These are phyloP conservation scores for Pichia exigua DNA, from an alignment of 805 yeast genomes.

Conservation along the genomic window DNA sequence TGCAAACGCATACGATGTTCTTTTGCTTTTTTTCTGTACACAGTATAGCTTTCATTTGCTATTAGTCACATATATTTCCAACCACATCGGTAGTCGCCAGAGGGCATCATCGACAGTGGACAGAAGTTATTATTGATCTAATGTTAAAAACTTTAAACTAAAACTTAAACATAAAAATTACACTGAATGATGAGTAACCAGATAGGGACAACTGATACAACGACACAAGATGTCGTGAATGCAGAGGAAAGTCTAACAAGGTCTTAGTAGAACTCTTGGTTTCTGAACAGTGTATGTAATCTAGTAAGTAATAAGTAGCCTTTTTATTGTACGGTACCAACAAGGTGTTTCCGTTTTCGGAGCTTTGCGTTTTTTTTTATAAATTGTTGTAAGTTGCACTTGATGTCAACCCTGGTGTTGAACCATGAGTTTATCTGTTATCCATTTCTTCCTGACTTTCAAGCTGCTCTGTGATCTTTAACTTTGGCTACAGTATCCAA, in stretches of 20 bases:
- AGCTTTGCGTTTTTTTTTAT: too few relatives aligned
- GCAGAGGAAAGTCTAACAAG: constrained; percentile 11
- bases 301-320: too few relatives aligned
- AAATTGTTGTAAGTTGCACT: too few relatives aligned
- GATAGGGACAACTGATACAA: constrained; percentile 26
- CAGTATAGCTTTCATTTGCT: background rate
- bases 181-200: constrained; percentile 48
- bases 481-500: too few relatives aligned
- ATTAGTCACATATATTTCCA: background rate
- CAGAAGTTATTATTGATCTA: background rate
- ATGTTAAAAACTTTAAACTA: too few relatives aligned
- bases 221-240: background rate
- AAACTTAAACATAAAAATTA: background rate
- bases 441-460: background rate
- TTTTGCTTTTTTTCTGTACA: background rate
- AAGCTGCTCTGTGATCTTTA: too few relatives aligned
- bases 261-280: constrained; percentile 13
- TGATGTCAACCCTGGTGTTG: background rate
- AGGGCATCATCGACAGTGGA: background rate
- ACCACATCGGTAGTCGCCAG: background rate
- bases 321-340: background rate
- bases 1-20: too few relatives aligned
- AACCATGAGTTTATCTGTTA: too few relatives aligned
- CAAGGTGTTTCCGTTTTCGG: background rate
- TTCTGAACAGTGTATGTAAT: constrained; percentile 2